Evolutionary conservation across 2,329 filamentous ascomycete genomes (phyloP).

Genomic region (Fusarium ambrosium): DNA sequence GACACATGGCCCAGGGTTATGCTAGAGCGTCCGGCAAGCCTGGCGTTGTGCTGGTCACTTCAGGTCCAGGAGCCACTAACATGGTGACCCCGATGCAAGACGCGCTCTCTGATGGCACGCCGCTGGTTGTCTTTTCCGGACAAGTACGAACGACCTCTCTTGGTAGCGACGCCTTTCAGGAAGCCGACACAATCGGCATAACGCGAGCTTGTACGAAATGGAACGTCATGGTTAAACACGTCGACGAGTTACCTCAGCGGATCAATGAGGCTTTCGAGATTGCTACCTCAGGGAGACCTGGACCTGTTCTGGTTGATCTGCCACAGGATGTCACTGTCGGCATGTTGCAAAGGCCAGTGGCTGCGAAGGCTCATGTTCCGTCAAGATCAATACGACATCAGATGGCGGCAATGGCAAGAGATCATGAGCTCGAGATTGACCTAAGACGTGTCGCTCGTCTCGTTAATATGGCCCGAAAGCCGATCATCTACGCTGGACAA

Average conservation of each 20-base stretch:
- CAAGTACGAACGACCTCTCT: constrained; percentile 93
- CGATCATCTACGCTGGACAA: constrained; percentile 94
- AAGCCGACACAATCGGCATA: constrained; percentile 94
- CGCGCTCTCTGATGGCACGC: constrained; percentile 93
- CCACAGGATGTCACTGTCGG: constrained; percentile 96
- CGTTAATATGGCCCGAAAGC: constrained; percentile 91
- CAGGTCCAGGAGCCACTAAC: constrained; percentile 95
- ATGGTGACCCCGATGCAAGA: constrained; percentile 97
- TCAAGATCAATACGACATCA: not conserved
- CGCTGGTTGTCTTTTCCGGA: constrained; percentile 94
- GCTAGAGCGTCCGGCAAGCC: constrained; percentile 93
- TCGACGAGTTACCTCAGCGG: constrained; percentile 90
- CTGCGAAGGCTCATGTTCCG: not conserved
- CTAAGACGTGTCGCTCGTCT: constrained; percentile 84
- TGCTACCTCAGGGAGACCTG: constrained; percentile 91
- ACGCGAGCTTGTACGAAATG: constrained; percentile 97
- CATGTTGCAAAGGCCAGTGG: constrained; percentile 66
- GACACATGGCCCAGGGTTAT: constrained; percentile 98
- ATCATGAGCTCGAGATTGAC: constrained; percentile 78
- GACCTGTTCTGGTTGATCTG: constrained; percentile 94
- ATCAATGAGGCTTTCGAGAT: constrained; percentile 99
- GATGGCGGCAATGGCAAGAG: constrained; percentile 74
- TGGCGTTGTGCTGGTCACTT: constrained; percentile 96
- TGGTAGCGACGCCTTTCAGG: constrained; percentile 96
- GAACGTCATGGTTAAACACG: constrained; percentile 98